phyloP scores from a whole-genome alignment of 768 basidiomycete genomes.

The Rhodotorula sphaerocarpa region DNA sequence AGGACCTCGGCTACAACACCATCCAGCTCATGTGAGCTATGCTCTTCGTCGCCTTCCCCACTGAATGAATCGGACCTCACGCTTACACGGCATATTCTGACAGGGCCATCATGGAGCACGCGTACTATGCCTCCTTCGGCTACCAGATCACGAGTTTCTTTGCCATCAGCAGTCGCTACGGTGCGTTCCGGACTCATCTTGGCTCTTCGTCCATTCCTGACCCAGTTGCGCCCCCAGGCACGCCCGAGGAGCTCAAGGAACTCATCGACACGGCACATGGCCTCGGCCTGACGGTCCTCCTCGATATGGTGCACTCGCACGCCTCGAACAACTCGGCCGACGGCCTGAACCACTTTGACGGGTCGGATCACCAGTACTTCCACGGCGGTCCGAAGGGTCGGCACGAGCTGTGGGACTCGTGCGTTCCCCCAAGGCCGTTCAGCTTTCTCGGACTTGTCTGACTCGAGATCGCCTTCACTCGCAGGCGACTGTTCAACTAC shows the following conservation, averaged over 20 bases:
- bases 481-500: slow-evolving; percentile 86
- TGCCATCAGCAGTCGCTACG: slow-evolving; percentile 90
- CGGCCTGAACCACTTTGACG: slow-evolving; percentile 90
- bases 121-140: slow-evolving; percentile 59
- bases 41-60: not conserved
- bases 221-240: slow-evolving; percentile 48
- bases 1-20: slow-evolving; percentile 84
- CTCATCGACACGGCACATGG: slow-evolving; percentile 91
- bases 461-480: not conserved
- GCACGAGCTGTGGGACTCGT: slow-evolving; percentile 92
- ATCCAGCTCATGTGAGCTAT: slow-evolving; percentile 85
- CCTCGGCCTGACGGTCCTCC: slow-evolving; percentile 81
- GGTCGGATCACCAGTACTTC: slow-evolving; percentile 95
- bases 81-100: slow-evolving; percentile 49
- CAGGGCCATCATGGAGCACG: slow-evolving; percentile 72
- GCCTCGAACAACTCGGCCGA: slow-evolving; percentile 96
- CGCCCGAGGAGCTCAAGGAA: slow-evolving; percentile 89
- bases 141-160: slow-evolving; percentile 98
- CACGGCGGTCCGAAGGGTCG: slow-evolving; percentile 82
- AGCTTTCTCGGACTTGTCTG: not conserved
- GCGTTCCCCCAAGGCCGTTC: slow-evolving; percentile 9
- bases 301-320: slow-evolving; percentile 96
- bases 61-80: not conserved
- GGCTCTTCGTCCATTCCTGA: not conserved
- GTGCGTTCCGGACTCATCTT: slow-evolving; percentile 28